Evolutionary conservation across 2,329 filamentous ascomycete species (phyloP).

Genomic region (Fusarium nurragi): DNA sequence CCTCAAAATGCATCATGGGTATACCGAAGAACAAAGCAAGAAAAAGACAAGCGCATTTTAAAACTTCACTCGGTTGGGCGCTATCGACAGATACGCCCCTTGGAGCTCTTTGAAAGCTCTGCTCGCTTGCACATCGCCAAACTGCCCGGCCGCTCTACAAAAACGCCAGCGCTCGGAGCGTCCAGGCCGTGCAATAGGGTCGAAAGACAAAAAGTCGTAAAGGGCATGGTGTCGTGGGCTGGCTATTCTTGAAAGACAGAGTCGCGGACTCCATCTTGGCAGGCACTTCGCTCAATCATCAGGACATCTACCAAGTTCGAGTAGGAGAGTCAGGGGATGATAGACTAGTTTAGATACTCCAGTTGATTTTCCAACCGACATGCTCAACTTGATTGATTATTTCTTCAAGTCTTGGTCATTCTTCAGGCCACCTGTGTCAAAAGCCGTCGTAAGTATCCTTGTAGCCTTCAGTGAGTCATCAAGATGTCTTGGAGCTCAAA

Average conservation of each 20-base stretch:
- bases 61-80: conserved; percentile 23
- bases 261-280: conserved; percentile 17
- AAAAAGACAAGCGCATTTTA: conserved; percentile 8
- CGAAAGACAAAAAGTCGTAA: conserved; percentile 44
- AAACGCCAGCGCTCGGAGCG: conserved; percentile 31
- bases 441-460: conserved; percentile 14
- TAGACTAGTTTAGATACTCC: background rate
- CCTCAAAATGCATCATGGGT: conserved; percentile 39
- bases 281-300: background rate
- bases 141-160: conserved; percentile 15
- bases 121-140: conserved; percentile 16
- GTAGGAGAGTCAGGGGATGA: background rate
- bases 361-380: background rate
- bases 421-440: background rate
- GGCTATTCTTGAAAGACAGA: conserved; percentile 33
- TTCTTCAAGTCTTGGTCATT: background rate
- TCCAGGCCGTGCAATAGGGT: conserved; percentile 22
- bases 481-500: conserved; percentile 49
- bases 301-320: background rate
- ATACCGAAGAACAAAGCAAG: conserved; percentile 39
- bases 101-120: conserved; percentile 4
- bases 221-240: conserved; percentile 50
- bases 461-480: conserved; percentile 10
- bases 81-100: conserved; percentile 2
- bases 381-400: background rate